Conservation (phyloP, 169 alveolate genomes). For the Cystoisospora suis region DNA sequence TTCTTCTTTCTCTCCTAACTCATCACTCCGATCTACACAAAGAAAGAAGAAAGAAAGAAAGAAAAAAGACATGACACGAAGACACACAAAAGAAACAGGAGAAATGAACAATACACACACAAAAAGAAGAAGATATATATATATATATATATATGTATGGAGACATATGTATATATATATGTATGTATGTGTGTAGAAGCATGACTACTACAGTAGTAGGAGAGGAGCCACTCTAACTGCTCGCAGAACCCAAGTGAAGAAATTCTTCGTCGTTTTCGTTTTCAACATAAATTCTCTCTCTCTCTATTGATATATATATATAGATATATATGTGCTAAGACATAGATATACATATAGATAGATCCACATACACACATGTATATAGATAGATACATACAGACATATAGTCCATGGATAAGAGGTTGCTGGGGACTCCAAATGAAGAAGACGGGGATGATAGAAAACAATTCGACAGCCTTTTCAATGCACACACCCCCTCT, state of each 20-base stretch:
- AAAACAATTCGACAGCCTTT: neutral
- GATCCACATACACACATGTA: neutral
- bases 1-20: no score
- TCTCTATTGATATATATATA: neutral
- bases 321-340: neutral
- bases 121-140: neutral
- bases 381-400: neutral
- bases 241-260: neutral
- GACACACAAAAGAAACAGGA: no score
- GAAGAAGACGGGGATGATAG: neutral
- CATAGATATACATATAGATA: neutral
- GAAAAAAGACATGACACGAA: no score
- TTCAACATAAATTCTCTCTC: neutral
- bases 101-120: no score
- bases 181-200: neutral
- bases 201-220: neutral
- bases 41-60: no score
- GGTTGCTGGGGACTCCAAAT: neutral
- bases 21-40: no score
- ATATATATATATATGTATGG: neutral
- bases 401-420: neutral
- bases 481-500: neutral
- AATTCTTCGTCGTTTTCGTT: neutral
- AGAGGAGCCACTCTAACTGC: neutral
- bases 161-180: neutral